A percentile compares a stretch with the other conserved stretches of the same genome.
Conservation (phyloP, 805 yeast species). For the Cyberlindnera misumaiensis region DNA sequence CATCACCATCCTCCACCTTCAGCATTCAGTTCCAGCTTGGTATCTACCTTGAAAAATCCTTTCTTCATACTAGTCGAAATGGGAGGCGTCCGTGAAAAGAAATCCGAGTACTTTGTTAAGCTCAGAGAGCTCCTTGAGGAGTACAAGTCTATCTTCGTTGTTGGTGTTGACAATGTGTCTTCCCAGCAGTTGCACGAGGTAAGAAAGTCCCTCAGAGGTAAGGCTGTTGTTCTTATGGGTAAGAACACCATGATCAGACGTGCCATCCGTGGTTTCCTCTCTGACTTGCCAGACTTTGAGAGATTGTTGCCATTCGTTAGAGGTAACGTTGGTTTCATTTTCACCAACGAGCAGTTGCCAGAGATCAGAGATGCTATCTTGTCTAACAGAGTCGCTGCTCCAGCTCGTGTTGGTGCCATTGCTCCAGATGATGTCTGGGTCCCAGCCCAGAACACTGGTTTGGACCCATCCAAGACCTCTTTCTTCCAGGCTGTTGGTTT, state of each 20-base stretch:
- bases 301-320: slow-evolving; percentile 88
- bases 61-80: slow-evolving; percentile 81
- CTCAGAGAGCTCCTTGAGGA: slow-evolving; percentile 93
- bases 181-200: slow-evolving; percentile 99
- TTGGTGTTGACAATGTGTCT: slow-evolving; percentile 99
- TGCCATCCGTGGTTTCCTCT: slow-evolving; percentile 93
- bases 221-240: slow-evolving; percentile 97
- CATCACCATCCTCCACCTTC: neutral
- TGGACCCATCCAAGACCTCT: slow-evolving; percentile 99
- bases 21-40: neutral
- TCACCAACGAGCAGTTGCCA: slow-evolving; percentile 96
- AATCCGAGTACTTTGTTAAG: slow-evolving; percentile 90
- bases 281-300: slow-evolving; percentile 95
- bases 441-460: slow-evolving; percentile 99
- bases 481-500: slow-evolving; percentile 99
- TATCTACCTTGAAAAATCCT: slow-evolving; percentile 80
- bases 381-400: slow-evolving; percentile 98
- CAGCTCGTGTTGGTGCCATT: slow-evolving; percentile 99
- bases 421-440: slow-evolving; percentile 98
- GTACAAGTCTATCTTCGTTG: slow-evolving; percentile 96
- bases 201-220: slow-evolving; percentile 94
- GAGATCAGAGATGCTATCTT: slow-evolving; percentile 81
- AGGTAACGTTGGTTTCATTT: slow-evolving; percentile 99
- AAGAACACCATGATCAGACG: slow-evolving; percentile 99
- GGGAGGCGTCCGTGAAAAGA: slow-evolving; percentile 99